A percentile compares a stretch with the other conserved stretches of the same genome.
phyloP scores from a whole-genome alignment of 805 yeast species.

The Kluyveromyces aestuarii region DNA sequence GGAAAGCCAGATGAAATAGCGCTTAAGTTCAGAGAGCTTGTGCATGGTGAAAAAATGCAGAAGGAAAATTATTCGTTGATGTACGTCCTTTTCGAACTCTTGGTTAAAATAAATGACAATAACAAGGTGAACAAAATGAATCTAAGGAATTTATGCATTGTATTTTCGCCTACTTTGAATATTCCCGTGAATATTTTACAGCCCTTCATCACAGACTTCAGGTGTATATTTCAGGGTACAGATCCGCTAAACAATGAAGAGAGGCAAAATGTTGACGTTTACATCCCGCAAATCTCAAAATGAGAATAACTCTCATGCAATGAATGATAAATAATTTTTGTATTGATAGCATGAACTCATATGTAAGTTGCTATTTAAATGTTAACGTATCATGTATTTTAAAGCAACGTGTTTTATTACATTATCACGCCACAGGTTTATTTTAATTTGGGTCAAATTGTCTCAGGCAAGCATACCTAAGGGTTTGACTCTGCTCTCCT shows the following conservation, averaged over 20 bases:
- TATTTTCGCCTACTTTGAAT: conserved; percentile 72
- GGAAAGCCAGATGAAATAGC: conserved; percentile 24
- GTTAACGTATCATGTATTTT: background rate
- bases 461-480: background rate
- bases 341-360: background rate
- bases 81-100: conserved; percentile 55
- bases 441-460: background rate
- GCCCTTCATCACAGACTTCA: conserved; percentile 53
- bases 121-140: conserved; percentile 73
- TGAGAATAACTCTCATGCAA: background rate
- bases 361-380: background rate
- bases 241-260: conserved; percentile 32
- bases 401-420: background rate
- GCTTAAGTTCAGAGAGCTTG: conserved; percentile 27
- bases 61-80: conserved; percentile 49
- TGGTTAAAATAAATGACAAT: conserved; percentile 54
- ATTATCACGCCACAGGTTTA: background rate
- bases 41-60: conserved; percentile 34
- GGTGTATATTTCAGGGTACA: conserved; percentile 48
- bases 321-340: conserved; percentile 1
- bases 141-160: conserved; percentile 66
- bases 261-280: conserved; percentile 43
- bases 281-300: conserved; percentile 36
- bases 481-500: conserved; percentile 30
- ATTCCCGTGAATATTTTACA: conserved; percentile 53